Evolutionary conservation across 129 eudicot species (phyloP), one percentile per base, ranked within the genome.

Genomic region (Artemisia argyi): DNA sequence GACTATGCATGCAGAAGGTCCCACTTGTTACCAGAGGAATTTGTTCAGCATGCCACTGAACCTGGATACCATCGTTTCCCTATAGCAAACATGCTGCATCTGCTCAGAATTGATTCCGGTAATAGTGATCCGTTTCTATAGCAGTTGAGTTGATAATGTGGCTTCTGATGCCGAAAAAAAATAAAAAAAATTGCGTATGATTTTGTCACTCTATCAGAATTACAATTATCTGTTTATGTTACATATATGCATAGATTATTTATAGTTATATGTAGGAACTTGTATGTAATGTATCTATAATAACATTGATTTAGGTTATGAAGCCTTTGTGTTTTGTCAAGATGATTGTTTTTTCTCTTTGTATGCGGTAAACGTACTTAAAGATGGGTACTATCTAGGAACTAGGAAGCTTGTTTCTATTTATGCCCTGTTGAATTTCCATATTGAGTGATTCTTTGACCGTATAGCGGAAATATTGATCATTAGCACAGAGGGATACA

Each of bases 21-120:
- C 77, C 99, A 95, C 84, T 62, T 95, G 97, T 86, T 96, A 61
- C 97, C 99, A 0, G 97, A 95, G 24, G 99, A 95, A 76, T 95
- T 95, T 71, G 80, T 95, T 49, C 87, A 77, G 57, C 99, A 95
- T 80, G 97, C 96, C 19, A 63, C 69, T 13, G 96, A 94, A 77
- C 64, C 55, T 83, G 83, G 69, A 65, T 90, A 51, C 71, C 82
- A 19, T 73, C 84, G 2, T 63, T 84, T 59, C 84, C 88, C 1
- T 70, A 79, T 71, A 82, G 79, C 83, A 89, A 85, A 66, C 84
- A 90, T 54, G 85, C 97, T 6, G 81, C 92, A 50, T 94, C 97
- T 1, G 97, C 98, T 42, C 94, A 84, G 75, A 87, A 90, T 79
- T 87, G 85, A 87, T 68, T 73, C 32, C 7, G 77, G 73, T 51